Base-by-base conservation (phyloP, 228 moss, liverwort and hornwort species). In the Sphagnum magellanicum region DNA sequence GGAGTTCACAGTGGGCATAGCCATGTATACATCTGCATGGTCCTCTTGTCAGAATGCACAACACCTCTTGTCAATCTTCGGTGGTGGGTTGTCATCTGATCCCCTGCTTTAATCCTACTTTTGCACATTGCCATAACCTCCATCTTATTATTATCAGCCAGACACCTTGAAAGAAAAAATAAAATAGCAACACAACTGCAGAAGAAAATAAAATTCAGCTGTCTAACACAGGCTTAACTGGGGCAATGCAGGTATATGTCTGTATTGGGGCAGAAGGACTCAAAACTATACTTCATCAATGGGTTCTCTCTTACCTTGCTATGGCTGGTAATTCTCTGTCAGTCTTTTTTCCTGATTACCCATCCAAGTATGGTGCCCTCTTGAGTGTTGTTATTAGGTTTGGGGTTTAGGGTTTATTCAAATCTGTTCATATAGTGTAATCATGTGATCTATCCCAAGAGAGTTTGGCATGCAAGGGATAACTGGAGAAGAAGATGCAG, bases 11-110 rank as follows among this genome's bases (percentile, higher is more conserved):
- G 74, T 71, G 90, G 69, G 9, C 90, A 97, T 73, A 88, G 84
- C 51, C 97, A 97, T 73, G 73, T 80, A 47, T 97, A 90, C 71
- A 63, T 97, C 60, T 88, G 88, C 67, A 84, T 85, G 68, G 89
- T 93, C 14, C 90, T 93, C 51, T 81, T 97, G 67, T 88, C 97
- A 47, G 97, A 97, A 73, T 76, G 81, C 63, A 89, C 90, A 13
- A 97, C 97, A 69, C 97, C 97, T n/a, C 86, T 97, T 63, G 84
- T 97, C 71, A 97, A 97, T 74, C 58, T 91, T 50, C 88, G 97
- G 82, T 97, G 97, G 97, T 96, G 66, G 63, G 66, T 71, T 53
- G 51, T 65, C 50, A 5, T 53, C 5, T 49, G 10, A 49, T n/a
- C 61, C 51, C 10, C 7, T 48, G 64, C 69, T 48, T 53, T 16